These are phyloP conservation scores for Termitomyces sp. DNA, from an alignment of 768 basidiomycete genomes.

Conservation along the genomic window DNA sequence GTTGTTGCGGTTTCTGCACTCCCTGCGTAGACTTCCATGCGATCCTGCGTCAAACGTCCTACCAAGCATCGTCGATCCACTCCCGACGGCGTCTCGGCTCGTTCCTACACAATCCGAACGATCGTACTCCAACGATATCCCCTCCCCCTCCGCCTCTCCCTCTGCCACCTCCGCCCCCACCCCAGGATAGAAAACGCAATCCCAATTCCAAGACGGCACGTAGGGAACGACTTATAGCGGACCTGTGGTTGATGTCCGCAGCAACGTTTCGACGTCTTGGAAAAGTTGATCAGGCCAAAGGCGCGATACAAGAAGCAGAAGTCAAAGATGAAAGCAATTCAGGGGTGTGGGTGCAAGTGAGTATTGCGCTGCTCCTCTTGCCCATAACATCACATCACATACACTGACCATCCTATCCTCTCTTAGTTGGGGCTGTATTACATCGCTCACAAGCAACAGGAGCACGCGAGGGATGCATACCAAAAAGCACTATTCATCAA, in stretches of 20 bases:
- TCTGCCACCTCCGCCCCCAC: conserved; percentile 33
- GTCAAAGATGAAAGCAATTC: conserved; percentile 82
- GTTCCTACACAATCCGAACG: conserved; percentile 37
- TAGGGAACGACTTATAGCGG: conserved; percentile 68
- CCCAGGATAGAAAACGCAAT: conserved; percentile 33
- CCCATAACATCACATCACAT: neutral
- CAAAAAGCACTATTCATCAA: conserved; percentile 86
- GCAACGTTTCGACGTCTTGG: conserved; percentile 90
- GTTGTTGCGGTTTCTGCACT: neutral
- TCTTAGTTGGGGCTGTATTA: conserved; percentile 75
- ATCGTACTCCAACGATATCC: conserved; percentile 33
- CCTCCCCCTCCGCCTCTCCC: conserved; percentile 43
- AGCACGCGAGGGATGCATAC: conserved; percentile 70
- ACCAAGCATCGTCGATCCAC: conserved; percentile 83
- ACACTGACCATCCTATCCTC: neutral
- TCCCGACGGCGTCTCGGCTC: conserved; percentile 63
- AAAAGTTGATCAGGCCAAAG: conserved; percentile 86
- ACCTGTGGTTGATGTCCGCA: conserved; percentile 92
- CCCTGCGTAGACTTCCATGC: conserved; percentile 59
- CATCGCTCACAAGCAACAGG: conserved; percentile 50
- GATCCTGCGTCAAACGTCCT: conserved; percentile 52
- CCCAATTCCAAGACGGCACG: conserved; percentile 46
- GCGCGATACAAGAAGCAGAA: conserved; percentile 94
- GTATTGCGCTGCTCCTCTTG: neutral
- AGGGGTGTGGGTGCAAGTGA: conserved; percentile 92